Evolutionary conservation across 768 basidiomycete species (phyloP).

Genomic region (Hypholoma sublateritium): DNA sequence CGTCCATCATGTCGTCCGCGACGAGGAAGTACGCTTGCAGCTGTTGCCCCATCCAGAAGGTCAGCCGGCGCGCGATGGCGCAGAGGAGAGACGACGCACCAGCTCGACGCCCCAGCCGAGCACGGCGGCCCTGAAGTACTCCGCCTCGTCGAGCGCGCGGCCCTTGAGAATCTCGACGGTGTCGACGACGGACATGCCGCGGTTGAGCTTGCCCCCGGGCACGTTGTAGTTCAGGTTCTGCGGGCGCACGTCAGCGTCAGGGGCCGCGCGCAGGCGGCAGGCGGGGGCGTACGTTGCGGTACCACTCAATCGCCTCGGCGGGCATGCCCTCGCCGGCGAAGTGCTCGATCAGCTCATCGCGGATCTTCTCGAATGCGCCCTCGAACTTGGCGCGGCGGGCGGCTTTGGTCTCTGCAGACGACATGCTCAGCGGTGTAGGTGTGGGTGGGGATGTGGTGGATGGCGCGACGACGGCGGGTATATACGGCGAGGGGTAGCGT

Average conservation of each 20-base stretch:
- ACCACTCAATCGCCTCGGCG: conserved; percentile 83
- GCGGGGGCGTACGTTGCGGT: conserved; percentile 70
- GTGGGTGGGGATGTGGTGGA: no score
- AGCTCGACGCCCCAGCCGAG: conserved; percentile 97
- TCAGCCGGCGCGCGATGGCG: neutral
- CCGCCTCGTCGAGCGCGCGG: conserved; percentile 66
- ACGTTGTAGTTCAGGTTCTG: conserved; percentile 92
- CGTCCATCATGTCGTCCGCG: conserved; percentile 97
- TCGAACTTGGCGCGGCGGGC: conserved; percentile 66
- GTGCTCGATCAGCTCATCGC: conserved; percentile 74
- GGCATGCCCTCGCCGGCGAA: conserved; percentile 78
- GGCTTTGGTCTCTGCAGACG: conserved; percentile 32
- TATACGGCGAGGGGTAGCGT: no score
- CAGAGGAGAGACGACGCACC: conserved; percentile 46
- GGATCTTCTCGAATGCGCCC: conserved; percentile 66
- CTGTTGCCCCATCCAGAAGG: conserved; percentile 40
- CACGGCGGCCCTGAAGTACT: conserved; percentile 86
- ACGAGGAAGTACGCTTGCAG: conserved; percentile 98
- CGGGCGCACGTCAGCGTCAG: neutral
- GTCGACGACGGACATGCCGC: conserved; percentile 95
- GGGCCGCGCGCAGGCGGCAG: no score
- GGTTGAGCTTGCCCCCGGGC: conserved; percentile 95
- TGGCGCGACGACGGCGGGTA: no score
- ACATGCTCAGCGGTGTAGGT: no score
- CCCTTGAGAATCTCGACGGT: conserved; percentile 87